Evolutionary conservation across 352 stramenopile genomes (phyloP), one percentile per base, ranked within the genome.

Genomic region (Globisporangium echinulatum): DNA sequence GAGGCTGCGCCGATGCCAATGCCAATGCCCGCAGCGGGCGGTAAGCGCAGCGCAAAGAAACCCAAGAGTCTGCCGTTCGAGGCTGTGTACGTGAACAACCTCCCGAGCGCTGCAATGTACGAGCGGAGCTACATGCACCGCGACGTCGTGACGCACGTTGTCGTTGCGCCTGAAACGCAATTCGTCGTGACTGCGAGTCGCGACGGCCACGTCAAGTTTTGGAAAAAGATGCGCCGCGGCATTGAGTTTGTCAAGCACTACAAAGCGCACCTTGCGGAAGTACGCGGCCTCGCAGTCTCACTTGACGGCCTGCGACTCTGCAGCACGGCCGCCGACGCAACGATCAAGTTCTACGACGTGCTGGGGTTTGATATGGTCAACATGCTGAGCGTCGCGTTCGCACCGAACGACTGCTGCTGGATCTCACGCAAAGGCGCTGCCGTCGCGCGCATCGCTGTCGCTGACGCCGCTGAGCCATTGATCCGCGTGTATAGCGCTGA

Each of bases 221-320:
- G 97, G 97, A 99, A 99, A 72, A 98, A 99, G 67, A 97, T 98
- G 77, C 71, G 78, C 7, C 74, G 79, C 44, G 84, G 85, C 33
- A 82, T 99, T 46, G 97, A 99, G 85, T 99, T 99, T 75, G 97
- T 99, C 48, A 99, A 99, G 80, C 97, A 98, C 51, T 99, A 98
- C 72, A 97, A 97, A 53, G 96, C 97, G 37, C 97, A 99, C 71
- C 64, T 98, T 0, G 81, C 84, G 36, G 70, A 82, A 5, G 78
- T 99, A 11, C 56, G 83, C 2, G 83, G 77, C 8, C 81, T 99
- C 37, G 78, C 76, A 8, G 83, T 97, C 52, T 92, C 82, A 17
- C 49, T 40, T 50, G 94, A 98, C 58, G 92, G 90, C 11, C 66
- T 92, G 49, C 81, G 85, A 3, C 71, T 98, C 4, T 92, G 75